Evolutionary conservation across 106 monocot genomes (phyloP), one percentile per base, ranked within the genome.

Genomic region (Cymbidium sinense): DNA sequence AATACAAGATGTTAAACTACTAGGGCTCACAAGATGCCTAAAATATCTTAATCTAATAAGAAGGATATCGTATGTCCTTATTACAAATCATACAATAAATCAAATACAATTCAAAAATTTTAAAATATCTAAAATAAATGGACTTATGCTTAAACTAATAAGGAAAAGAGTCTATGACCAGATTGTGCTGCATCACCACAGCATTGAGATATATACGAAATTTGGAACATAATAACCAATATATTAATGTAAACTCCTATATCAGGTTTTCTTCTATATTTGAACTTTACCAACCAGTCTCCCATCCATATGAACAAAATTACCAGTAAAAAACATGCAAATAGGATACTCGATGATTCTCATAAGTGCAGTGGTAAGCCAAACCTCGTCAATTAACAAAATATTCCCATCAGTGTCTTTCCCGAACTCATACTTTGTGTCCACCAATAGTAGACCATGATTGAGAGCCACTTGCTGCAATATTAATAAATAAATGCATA

Each of bases 391-490:
- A 79, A 99, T 90, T 84, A 99, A 86, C 54, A 90, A 73, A 79
- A 99, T 95, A 23, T 78, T 86, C 43, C 98, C 98, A 89, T 99
- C 90, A 43, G 80, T 13, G 73, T 76, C 84, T 84, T 92, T 99
- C 80, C 94, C 98, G 81, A 99, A 99, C 84, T 99, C 98, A 84
- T 99, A 99, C 78, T 99, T 99, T 67, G 94, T 99, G 72, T 95
- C 98, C 51, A 99, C 98, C 64, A 99, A 81, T 61, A 99, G 17
- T 19, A 99, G 83, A 33, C 92, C 94, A 95, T 99, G 88, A 76
- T 94, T 79, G 64, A 86, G 81, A 52, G 98, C 92, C 47, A 98
- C 86, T 90, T 90, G 73, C 98, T 98, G 91, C 23, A 74, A 37
- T 20, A 25, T 39, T 36, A 79, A 50, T 11, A 47, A 47, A 17